Conservation (phyloP, 495 filamentous ascomycete species). For the Aspergillus incahuasiensis region DNA sequence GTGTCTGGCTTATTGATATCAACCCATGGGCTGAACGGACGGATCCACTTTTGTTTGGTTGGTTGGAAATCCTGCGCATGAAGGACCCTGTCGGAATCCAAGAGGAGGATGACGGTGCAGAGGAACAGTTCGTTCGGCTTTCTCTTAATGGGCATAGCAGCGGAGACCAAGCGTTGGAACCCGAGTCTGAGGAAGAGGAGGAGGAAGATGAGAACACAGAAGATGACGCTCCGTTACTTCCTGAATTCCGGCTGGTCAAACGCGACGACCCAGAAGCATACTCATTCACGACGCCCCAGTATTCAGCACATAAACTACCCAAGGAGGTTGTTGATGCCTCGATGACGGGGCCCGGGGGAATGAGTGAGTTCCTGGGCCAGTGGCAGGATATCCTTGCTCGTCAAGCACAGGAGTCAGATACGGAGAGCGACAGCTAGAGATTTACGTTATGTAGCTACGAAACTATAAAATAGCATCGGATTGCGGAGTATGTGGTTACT, state of each 20-base stretch:
- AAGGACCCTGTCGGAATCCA: conserved; percentile 47
- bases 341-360: conserved; percentile 55
- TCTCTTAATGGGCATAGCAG: conserved; percentile 28
- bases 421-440: conserved; percentile 35
- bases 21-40: conserved; percentile 93
- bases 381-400: conserved; percentile 77
- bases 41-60: conserved; percentile 84
- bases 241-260: conserved; percentile 78
- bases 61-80: conserved; percentile 78
- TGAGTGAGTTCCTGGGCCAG: conserved; percentile 80
- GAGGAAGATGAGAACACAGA: conserved; percentile 40
- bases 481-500: not conserved
- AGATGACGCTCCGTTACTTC: conserved; percentile 54
- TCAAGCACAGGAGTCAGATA: conserved; percentile 46
- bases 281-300: conserved; percentile 76
- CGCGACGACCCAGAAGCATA: conserved; percentile 84
- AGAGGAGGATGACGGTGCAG: conserved; percentile 26
- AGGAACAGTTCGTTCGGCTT: conserved; percentile 38
- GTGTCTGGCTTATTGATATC: conserved; percentile 85
- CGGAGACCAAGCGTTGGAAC: conserved; percentile 20
- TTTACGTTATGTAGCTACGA: not conserved
- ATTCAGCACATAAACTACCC: conserved; percentile 92
- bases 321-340: conserved; percentile 92
- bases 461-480: not conserved
- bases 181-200: conserved; percentile 27